phyloP scores from a whole-genome alignment of 2,329 filamentous ascomycete genomes.

The Pyrenophora teres region DNA sequence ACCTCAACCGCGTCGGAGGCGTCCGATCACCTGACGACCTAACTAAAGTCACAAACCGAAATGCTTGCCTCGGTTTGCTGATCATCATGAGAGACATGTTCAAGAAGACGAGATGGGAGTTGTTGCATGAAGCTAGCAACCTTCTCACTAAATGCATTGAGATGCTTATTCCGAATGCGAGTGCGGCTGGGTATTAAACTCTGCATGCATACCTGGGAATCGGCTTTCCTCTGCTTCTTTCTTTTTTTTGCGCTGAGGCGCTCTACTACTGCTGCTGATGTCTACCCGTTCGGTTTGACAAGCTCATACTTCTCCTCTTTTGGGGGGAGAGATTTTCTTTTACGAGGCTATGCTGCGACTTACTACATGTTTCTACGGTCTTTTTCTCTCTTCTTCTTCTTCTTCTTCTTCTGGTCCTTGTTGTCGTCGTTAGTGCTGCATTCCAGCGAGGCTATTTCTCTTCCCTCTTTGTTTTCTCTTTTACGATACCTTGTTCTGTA shows the following conservation, averaged over 20 bases:
- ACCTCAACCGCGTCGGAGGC: conserved; percentile 72
- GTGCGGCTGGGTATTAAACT: conserved; percentile 20
- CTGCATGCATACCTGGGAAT: not conserved
- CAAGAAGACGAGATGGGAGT: conserved; percentile 82
- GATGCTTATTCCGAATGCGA: conserved; percentile 52
- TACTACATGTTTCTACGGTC: not conserved
- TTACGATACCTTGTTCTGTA: too few relatives aligned
- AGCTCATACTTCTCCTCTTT: not conserved
- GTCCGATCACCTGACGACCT: conserved; percentile 78
- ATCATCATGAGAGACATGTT: conserved; percentile 84
- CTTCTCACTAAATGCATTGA: conserved; percentile 81
- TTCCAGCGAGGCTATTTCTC: too few relatives aligned
- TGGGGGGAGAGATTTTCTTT: too few relatives aligned
- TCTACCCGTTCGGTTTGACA: not conserved
- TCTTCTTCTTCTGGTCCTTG: too few relatives aligned
- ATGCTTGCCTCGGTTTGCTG: conserved; percentile 79
- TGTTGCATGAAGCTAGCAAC: conserved; percentile 83
- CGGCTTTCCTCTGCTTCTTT: too few relatives aligned
- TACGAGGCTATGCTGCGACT: conserved; percentile 17
- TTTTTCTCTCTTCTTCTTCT: too few relatives aligned
- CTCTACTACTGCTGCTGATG: not conserved
- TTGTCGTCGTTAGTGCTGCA: too few relatives aligned
- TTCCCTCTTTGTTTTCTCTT: too few relatives aligned
- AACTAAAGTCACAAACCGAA: conserved; percentile 73
- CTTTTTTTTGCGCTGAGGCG: not conserved